phyloP scores from a whole-genome alignment of 441 rosid species.

The Hura crepitans region DNA sequence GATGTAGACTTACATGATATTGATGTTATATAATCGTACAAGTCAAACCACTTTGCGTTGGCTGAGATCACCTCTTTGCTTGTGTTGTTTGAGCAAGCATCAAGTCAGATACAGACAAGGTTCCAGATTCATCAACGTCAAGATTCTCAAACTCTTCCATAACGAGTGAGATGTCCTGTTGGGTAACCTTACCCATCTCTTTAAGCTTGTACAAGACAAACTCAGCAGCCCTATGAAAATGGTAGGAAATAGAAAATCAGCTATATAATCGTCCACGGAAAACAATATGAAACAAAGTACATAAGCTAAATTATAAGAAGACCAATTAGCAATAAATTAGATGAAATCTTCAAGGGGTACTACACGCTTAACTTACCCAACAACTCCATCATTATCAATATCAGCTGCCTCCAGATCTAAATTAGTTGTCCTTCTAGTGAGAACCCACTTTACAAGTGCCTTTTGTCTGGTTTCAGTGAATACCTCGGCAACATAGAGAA shows the following conservation, averaged over 20 bases:
- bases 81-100: too few species aligned
- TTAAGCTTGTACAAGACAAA: slow-evolving; percentile 46
- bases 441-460: slow-evolving; percentile 35
- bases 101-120: slow-evolving; percentile 41
- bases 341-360: too few species aligned
- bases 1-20: too few species aligned
- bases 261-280: too few species aligned
- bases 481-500: slow-evolving; percentile 47
- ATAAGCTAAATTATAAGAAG: too few species aligned
- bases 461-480: slow-evolving; percentile 40
- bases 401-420: slow-evolving; percentile 52
- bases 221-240: slow-evolving; percentile 58
- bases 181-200: slow-evolving; percentile 66
- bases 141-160: slow-evolving; percentile 56
- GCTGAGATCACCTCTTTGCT: too few species aligned
- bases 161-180: slow-evolving; percentile 42
- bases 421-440: slow-evolving; percentile 30
- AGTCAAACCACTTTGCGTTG: too few species aligned
- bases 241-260: background rate
- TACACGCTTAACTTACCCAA: slow-evolving; percentile 29
- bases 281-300: too few species aligned
- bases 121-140: slow-evolving; percentile 55
- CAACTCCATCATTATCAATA: slow-evolving; percentile 43
- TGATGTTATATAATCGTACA: too few species aligned
- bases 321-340: too few species aligned